Evolutionary conservation across 139 green algal genomes (phyloP).

Genomic region (Spirogloea muscicola): DNA sequence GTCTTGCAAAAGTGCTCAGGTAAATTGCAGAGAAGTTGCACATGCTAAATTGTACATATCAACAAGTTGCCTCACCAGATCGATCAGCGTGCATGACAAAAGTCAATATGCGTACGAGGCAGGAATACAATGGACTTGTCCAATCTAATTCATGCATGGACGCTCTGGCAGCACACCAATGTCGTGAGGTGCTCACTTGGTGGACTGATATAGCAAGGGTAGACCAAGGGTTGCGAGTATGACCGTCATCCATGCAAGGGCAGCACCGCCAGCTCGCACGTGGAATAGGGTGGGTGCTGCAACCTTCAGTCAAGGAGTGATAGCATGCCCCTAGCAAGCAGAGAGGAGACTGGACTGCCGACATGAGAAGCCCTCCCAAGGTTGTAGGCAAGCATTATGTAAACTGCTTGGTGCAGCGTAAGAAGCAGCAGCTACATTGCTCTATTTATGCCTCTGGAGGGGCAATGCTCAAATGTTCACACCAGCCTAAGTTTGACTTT

Average conservation of each 20-base stretch:
- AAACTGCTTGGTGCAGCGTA: no score
- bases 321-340: no score
- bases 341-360: no score
- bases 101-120: neutral
- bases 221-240: neutral
- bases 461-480: no score
- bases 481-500: no score
- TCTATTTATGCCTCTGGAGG: no score
- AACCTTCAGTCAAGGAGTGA: neutral
- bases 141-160: neutral
- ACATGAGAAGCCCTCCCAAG: no score
- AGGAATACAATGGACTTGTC: neutral
- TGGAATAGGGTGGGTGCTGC: slow-evolving; percentile 7
- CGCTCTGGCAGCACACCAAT: neutral
- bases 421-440: no score
- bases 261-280: slow-evolving; percentile 5
- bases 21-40: neutral
- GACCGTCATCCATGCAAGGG: slow-evolving; percentile 9
- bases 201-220: slow-evolving; percentile 11
- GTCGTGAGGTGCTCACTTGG: slow-evolving; percentile 14
- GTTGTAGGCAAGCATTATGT: no score
- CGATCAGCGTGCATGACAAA: neutral
- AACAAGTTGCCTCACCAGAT: neutral
- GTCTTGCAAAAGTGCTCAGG: neutral
- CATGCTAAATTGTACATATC: neutral